Base-by-base conservation (phyloP, 371 early-diverging fungal species). In the Mucor ambiguus region DNA sequence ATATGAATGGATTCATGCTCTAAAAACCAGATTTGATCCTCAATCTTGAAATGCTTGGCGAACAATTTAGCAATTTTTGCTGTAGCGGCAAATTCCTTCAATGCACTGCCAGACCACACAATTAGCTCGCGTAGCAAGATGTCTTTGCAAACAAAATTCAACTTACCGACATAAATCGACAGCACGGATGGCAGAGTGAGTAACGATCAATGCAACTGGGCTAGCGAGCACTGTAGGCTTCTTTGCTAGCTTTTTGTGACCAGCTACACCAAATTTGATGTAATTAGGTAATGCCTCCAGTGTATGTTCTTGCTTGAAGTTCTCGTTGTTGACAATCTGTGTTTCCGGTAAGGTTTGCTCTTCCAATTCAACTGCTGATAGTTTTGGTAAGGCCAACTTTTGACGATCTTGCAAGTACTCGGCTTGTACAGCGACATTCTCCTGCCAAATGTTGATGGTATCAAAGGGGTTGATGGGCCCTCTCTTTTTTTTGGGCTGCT, bases 11-110 rank as follows among this genome's bases (percentile, higher is more conserved):
- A 77, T 3, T 81, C 74, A 20, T 75, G 77, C n/a, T 85, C 74
- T 58, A 93, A 78, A 60, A 83, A 78, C 59, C 84, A 66, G 20
- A 84, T 75, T 72, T 96, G 95, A 52, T 92, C 92, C 18, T 80
- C 77, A 1, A 94, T 75, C 72, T 95, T 95, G 71, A 95, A 77
- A 69, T 96, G 96, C 61, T 91, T 87, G 14, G 94, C 91, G 76
- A 96, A 96, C 41, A 95, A 76, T 76, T 96, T 96, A 18, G 87
- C 90, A 24, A 93, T 81, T 61, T 88, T 88, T 37, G 79, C 81
- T 33, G 82, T 77, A 4, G 73, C 46, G 14, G 55, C 55, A 30
- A 85, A 84, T 49, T 72, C 76, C 48, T 73, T 75, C 58, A 80
- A 58, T n/a, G 67, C 69, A 52, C 75, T 75, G 60, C 22, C 38